These are phyloP conservation scores for Microsporum audouinii DNA, from an alignment of 2,329 filamentous ascomycete species.

Conservation along the genomic window DNA sequence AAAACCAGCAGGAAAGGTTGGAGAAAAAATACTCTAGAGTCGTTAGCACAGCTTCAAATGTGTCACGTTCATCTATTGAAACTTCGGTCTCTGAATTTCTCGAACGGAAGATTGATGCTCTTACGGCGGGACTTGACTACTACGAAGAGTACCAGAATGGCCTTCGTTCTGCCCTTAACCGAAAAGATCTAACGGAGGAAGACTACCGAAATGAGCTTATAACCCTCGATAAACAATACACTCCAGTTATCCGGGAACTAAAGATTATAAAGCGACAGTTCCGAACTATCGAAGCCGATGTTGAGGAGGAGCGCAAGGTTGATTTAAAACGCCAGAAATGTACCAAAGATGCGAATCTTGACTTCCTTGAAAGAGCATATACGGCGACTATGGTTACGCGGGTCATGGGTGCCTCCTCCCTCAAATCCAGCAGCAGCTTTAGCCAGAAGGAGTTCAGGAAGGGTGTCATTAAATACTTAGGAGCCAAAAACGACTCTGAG, in stretches of 20 bases:
- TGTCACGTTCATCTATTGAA: not conserved
- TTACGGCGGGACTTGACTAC: not conserved
- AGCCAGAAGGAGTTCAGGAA: not conserved
- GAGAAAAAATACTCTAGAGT: not conserved
- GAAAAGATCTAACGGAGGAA: not conserved
- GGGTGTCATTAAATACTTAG: not conserved
- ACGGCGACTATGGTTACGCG: not conserved
- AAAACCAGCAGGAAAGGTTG: not conserved
- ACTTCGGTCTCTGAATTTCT: not conserved
- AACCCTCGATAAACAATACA: too few relatives aligned
- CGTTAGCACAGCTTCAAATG: not conserved
- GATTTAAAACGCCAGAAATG: not conserved
- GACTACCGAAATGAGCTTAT: not conserved
- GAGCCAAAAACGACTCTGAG: not conserved
- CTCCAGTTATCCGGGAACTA: not conserved
- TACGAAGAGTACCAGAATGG: not conserved
- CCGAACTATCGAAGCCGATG: slow-evolving; percentile 1
- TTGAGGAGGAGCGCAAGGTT: not conserved
- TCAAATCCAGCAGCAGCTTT: not conserved
- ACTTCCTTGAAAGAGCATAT: not conserved
- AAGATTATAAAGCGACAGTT: not conserved
- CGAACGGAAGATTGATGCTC: not conserved
- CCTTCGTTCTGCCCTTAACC: not conserved
- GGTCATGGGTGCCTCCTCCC: not conserved
- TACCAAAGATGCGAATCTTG: not conserved